A percentile compares a stretch with the other conserved stretches of the same genome.
Conservation (phyloP, 345 rosid species). For the Reutealis trisperma region DNA sequence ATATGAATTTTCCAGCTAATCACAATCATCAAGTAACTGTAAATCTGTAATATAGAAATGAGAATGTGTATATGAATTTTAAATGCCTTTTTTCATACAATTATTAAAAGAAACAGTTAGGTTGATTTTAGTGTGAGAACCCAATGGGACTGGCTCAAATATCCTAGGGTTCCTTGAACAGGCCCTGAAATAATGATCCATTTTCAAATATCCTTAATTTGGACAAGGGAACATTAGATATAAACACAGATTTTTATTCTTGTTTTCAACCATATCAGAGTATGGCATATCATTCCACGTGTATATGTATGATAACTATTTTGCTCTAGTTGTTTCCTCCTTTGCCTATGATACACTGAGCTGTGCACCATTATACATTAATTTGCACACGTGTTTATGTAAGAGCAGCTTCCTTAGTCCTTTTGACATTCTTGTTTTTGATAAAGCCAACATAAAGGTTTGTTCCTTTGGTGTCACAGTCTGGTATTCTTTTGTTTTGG, state of each 20-base stretch:
- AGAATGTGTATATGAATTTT: background rate
- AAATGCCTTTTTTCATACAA: background rate
- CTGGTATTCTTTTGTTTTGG: slow-evolving; percentile 48
- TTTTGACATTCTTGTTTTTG: slow-evolving; percentile 35
- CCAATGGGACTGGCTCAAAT: background rate
- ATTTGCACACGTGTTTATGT: slow-evolving; percentile 28
- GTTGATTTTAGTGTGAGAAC: background rate
- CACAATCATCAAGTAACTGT: background rate
- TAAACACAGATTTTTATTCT: slow-evolving; percentile 8
- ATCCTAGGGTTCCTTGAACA: background rate
- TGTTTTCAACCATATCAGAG: slow-evolving; percentile 13
- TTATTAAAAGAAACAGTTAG: background rate
- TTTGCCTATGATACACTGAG: slow-evolving; percentile 9
- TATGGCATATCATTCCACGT: slow-evolving; percentile 30
- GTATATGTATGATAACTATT: slow-evolving; percentile 12
- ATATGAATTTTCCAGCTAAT: background rate
- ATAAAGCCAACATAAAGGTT: slow-evolving; percentile 67
- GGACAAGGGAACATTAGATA: slow-evolving; percentile 7
- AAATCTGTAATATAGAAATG: no score
- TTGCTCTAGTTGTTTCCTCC: slow-evolving; percentile 2
- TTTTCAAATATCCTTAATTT: background rate
- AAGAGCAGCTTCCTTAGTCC: slow-evolving; percentile 49
- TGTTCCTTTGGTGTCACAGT: slow-evolving; percentile 53
- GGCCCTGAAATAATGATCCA: background rate
- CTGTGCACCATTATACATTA: slow-evolving; percentile 9